Percentiles rank a stretch among this genome's conserved stretches.
Evolutionary conservation across 1,139 yeast genomes (phyloP).

Genomic region (Debaryomyces psychrophilus): DNA sequence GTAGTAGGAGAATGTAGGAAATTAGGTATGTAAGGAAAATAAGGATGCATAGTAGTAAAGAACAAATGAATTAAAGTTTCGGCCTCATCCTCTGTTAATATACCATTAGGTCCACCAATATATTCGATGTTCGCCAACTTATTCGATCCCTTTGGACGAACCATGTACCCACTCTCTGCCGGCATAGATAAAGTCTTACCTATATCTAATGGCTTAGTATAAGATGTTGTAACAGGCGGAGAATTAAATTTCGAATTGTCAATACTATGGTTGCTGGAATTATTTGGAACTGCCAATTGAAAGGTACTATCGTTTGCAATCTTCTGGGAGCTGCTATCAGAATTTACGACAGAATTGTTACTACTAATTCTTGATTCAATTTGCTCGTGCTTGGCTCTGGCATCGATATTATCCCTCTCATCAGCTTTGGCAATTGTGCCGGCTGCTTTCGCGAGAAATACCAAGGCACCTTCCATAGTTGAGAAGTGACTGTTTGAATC

Average conservation of each 20-base stretch:
- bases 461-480: slow-evolving; percentile 68
- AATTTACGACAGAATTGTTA: slow-evolving; percentile 3
- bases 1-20: slow-evolving; percentile 68
- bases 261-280: neutral
- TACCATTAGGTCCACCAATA: slow-evolving; percentile 59
- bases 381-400: slow-evolving; percentile 55
- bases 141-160: slow-evolving; percentile 58
- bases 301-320: neutral
- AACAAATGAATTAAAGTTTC: slow-evolving; percentile 62
- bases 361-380: slow-evolving; percentile 31
- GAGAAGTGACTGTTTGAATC: slow-evolving; percentile 31
- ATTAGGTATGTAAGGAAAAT: slow-evolving; percentile 81
- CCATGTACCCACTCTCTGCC: slow-evolving; percentile 48
- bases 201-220: slow-evolving; percentile 17
- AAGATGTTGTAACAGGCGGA: slow-evolving; percentile 18
- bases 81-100: slow-evolving; percentile 71
- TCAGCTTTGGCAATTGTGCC: slow-evolving; percentile 72
- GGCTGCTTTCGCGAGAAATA: slow-evolving; percentile 74
- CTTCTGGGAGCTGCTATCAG: slow-evolving; percentile 1
- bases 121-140: slow-evolving; percentile 63
- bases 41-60: slow-evolving; percentile 83
- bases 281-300: neutral
- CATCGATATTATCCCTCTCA: slow-evolving; percentile 68
- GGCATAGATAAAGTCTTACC: slow-evolving; percentile 25
- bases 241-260: neutral